phyloP scores from a whole-genome alignment of 495 filamentous ascomycete species.

The Trichocladium uniseriatum region DNA sequence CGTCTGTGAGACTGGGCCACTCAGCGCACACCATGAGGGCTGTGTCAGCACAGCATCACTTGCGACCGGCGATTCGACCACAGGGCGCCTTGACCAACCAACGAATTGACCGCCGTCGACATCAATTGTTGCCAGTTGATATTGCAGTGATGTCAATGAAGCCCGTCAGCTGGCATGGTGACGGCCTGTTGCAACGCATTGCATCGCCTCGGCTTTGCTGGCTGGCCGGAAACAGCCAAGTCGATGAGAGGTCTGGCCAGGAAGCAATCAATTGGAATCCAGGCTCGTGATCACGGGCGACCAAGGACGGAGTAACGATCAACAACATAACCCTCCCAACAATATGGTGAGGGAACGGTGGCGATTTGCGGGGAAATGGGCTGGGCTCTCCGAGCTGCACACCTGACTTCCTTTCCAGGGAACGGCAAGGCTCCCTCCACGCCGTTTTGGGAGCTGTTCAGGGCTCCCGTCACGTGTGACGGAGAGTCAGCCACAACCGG shows the following conservation, averaged over 20 bases:
- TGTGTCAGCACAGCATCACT: slow-evolving; percentile 24
- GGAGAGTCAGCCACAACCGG: no score
- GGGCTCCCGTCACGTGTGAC: not conserved
- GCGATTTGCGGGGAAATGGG: slow-evolving; percentile 27
- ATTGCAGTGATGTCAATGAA: slow-evolving; percentile 4
- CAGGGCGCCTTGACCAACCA: slow-evolving; percentile 12
- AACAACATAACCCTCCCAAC: no score
- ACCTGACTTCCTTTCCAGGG: slow-evolving; percentile 21
- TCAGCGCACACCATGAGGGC: slow-evolving; percentile 15
- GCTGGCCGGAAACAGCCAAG: slow-evolving; percentile 4
- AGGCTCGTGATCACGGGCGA: slow-evolving; percentile 22
- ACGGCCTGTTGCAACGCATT: no score
- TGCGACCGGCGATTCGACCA: slow-evolving; percentile 23
- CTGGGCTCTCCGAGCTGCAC: slow-evolving; percentile 15
- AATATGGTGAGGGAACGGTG: slow-evolving; percentile 13
- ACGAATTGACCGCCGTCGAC: slow-evolving; percentile 18
- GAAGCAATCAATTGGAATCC: slow-evolving; percentile 13
- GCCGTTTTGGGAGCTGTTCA: slow-evolving; percentile 15
- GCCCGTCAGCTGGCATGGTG: no score
- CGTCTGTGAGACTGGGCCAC: slow-evolving; percentile 22
- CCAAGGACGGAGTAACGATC: no score
- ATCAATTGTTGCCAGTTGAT: not conserved
- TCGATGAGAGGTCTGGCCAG: not conserved
- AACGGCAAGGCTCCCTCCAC: slow-evolving; percentile 26
- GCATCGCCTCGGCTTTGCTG: not conserved